A percentile compares a stretch with the other conserved stretches of the same genome.
Conservation (phyloP, 2,329 filamentous ascomycete species). For the Colletotrichum liriopes region DNA sequence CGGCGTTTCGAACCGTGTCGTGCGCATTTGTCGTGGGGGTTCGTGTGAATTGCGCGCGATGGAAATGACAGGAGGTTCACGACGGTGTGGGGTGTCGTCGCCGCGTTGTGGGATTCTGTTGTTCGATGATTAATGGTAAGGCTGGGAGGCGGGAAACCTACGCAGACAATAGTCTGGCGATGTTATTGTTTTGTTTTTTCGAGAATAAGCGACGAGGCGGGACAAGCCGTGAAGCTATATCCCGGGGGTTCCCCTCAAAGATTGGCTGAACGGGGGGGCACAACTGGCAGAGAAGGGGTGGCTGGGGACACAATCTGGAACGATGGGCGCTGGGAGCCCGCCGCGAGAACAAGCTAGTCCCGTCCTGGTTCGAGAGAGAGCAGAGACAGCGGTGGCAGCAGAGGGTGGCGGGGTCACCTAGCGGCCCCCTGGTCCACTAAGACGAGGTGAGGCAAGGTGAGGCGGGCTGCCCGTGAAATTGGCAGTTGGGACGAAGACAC, state of each 20-base stretch:
- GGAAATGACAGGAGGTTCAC: not conserved
- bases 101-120: not conserved
- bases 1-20: constrained; percentile 30
- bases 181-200: constrained; percentile 46
- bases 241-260: constrained; percentile 26
- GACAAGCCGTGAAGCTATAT: constrained; percentile 44
- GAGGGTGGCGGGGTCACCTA: constrained; percentile 4
- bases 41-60: constrained; percentile 9
- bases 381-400: not conserved
- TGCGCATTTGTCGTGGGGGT: constrained; percentile 38
- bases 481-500: constrained; percentile 16
- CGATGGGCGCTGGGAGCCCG: constrained; percentile 14
- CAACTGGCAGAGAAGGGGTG: constrained; percentile 26
- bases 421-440: constrained; percentile 1
- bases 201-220: constrained; percentile 33
- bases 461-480: constrained; percentile 29
- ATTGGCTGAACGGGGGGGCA: constrained; percentile 25
- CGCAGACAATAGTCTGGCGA: constrained; percentile 22
- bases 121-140: constrained; percentile 14
- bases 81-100: constrained; percentile 13
- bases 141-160: constrained; percentile 14
- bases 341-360: constrained; percentile 3
- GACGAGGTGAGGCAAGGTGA: constrained; percentile 17
- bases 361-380: constrained; percentile 4
- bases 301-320: constrained; percentile 25